Evolutionary conservation across 805 yeast genomes (phyloP).

Genomic region (Lipomyces kockii): DNA sequence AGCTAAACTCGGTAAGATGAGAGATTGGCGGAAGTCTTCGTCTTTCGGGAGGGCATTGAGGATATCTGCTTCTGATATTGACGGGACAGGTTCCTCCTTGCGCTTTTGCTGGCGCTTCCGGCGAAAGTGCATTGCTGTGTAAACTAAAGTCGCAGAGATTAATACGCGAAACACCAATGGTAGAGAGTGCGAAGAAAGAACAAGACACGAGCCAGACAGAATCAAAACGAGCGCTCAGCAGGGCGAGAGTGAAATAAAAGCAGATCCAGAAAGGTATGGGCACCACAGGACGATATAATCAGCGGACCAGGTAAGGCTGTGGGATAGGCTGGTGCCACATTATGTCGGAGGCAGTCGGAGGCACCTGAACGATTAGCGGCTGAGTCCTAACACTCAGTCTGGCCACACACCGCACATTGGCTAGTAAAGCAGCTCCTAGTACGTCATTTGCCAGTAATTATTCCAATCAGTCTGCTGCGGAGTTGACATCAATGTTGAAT

Average conservation of each 20-base stretch:
- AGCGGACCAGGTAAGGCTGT: background rate
- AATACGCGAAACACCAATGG: background rate
- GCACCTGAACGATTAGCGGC: background rate
- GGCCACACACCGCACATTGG: background rate
- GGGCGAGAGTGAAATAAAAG: background rate
- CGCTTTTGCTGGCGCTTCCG: background rate
- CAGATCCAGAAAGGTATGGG: background rate
- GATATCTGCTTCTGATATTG: slow-evolving; percentile 12
- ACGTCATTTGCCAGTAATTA: too few relatives aligned
- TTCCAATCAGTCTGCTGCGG: too few relatives aligned
- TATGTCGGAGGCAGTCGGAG: background rate
- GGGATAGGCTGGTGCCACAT: background rate
- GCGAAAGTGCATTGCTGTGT: slow-evolving; percentile 5
- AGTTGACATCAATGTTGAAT: too few relatives aligned
- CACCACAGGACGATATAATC: background rate
- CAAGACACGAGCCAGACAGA: background rate
- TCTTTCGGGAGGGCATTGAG: slow-evolving; percentile 18
- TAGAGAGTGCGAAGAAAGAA: background rate
- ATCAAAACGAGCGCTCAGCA: background rate
- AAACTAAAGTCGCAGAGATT: background rate
- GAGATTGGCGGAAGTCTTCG: slow-evolving; percentile 22
- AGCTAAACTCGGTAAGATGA: slow-evolving; percentile 18
- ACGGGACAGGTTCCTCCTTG: background rate
- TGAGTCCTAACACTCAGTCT: background rate
- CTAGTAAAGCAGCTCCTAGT: background rate